Percentiles rank a stretch among this genome's conserved stretches.
These are phyloP conservation scores for Rhizopus arrhizus DNA, from an alignment of 371 early-diverging fungal species.

Conservation along the genomic window DNA sequence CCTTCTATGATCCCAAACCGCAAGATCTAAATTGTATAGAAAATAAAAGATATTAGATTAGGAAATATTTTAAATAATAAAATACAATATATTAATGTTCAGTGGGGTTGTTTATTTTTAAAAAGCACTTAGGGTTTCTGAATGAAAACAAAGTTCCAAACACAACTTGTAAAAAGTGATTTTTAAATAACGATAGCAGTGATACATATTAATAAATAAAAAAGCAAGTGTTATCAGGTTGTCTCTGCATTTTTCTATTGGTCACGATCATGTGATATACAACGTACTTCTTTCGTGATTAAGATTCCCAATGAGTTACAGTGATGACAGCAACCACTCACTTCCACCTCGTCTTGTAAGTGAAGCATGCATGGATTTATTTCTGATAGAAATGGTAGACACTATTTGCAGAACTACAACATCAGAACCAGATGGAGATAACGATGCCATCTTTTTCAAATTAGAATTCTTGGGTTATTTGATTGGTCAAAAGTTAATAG, in stretches of 20 bases:
- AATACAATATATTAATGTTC: slow-evolving; percentile 29
- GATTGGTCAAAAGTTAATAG: slow-evolving; percentile 87
- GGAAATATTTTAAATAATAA: neutral
- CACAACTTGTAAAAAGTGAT: no score
- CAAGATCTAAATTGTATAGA: slow-evolving; percentile 27
- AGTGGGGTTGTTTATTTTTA: no score
- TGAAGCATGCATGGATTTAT: slow-evolving; percentile 71
- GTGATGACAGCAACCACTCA: neutral
- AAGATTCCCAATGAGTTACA: neutral
- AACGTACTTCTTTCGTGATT: no score
- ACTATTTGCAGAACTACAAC: slow-evolving; percentile 62
- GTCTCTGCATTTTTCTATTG: no score
- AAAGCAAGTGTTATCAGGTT: no score
- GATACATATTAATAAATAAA: no score
- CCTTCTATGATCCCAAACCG: slow-evolving; percentile 34
- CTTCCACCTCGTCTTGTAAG: slow-evolving; percentile 46
- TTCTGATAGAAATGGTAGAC: slow-evolving; percentile 81
- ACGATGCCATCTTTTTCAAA: slow-evolving; percentile 84
- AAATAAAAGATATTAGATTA: neutral
- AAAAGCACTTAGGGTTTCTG: no score
- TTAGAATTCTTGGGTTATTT: slow-evolving; percentile 88
- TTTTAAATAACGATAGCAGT: no score
- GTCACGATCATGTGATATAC: no score
- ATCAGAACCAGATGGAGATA: slow-evolving; percentile 67
- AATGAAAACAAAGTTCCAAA: no score